Percentiles rank a stretch among this genome's conserved stretches.
These are phyloP conservation scores for Arabidopsis lyrata DNA, from an alignment of 441 rosid genomes.

Conservation along the genomic window DNA sequence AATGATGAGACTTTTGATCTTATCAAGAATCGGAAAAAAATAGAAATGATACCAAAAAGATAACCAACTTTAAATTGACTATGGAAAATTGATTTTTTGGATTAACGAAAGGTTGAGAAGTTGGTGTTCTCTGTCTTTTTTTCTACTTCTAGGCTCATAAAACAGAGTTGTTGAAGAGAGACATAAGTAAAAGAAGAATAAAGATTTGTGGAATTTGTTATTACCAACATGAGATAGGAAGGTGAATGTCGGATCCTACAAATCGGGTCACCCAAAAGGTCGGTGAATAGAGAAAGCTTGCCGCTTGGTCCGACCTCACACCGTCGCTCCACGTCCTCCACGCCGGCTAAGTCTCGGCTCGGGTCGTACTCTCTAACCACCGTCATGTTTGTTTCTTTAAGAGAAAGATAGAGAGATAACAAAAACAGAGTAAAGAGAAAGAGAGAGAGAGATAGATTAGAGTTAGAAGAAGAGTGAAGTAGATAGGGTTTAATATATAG, in stretches of 20 bases:
- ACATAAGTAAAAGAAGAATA: not conserved
- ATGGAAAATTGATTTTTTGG: not conserved
- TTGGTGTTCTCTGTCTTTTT: not conserved
- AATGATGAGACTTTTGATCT: constrained; percentile 37
- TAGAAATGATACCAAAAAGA: not conserved
- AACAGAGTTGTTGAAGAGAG: constrained; percentile 13
- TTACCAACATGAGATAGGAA: constrained; percentile 96
- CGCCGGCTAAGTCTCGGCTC: constrained; percentile 59
- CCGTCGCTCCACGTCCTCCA: constrained; percentile 81
- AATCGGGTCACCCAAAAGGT: constrained; percentile 96
- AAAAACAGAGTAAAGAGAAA: not conserved
- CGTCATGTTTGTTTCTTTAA: constrained; percentile 34
- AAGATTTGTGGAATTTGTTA: constrained; percentile 1
- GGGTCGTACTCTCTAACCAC: constrained; percentile 79
- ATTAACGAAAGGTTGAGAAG: constrained; percentile 13
- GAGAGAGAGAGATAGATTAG: not conserved
- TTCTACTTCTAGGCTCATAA: not conserved
- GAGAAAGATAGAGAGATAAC: not conserved
- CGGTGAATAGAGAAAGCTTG: constrained; percentile 91
- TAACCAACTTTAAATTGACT: not conserved
- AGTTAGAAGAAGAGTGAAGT: constrained; percentile 19
- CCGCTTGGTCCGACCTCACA: constrained; percentile 97
- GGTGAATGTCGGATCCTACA: constrained; percentile 99
- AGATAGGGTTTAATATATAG: constrained; percentile 38
- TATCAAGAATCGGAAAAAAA: constrained; percentile 33